phyloP scores from a whole-genome alignment of 129 eudicot species.

The Centella asiatica region DNA sequence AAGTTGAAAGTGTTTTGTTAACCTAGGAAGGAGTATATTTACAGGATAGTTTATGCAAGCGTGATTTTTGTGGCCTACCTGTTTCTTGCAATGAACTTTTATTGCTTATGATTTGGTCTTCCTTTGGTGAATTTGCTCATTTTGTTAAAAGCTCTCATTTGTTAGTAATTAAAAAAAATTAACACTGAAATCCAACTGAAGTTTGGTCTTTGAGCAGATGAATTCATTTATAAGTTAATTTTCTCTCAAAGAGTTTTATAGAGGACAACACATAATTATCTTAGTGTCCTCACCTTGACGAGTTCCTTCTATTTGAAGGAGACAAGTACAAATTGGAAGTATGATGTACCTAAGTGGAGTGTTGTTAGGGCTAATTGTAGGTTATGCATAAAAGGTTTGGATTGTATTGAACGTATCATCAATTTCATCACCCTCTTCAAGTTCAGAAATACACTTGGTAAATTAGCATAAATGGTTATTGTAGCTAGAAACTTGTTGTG shows the following conservation, averaged over 20 bases:
- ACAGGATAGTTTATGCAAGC: neutral
- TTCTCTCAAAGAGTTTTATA: too few species aligned
- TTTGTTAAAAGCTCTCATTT: too few species aligned
- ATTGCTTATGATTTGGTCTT: too few species aligned
- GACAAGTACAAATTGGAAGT: neutral
- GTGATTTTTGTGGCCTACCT: too few species aligned
- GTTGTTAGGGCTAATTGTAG: too few species aligned
- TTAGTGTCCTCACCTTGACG: neutral
- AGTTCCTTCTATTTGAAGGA: neutral
- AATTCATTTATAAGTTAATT: neutral
- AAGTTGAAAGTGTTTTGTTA: conserved; percentile 17
- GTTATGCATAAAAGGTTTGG: neutral
- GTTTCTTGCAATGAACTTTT: too few species aligned
- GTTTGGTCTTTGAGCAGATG: neutral
- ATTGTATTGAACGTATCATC: neutral
- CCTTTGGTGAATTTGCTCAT: too few species aligned
- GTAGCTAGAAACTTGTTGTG: neutral
- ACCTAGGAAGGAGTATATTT: neutral
- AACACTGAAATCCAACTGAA: too few species aligned
- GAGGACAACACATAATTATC: too few species aligned
- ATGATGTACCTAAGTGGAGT: neutral
- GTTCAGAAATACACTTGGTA: neutral
- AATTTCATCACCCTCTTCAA: neutral
- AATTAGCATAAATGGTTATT: neutral
- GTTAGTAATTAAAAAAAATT: too few species aligned